Evolutionary conservation across 2,329 filamentous ascomycete genomes (phyloP).

Genomic region (Colletotrichum musae): DNA sequence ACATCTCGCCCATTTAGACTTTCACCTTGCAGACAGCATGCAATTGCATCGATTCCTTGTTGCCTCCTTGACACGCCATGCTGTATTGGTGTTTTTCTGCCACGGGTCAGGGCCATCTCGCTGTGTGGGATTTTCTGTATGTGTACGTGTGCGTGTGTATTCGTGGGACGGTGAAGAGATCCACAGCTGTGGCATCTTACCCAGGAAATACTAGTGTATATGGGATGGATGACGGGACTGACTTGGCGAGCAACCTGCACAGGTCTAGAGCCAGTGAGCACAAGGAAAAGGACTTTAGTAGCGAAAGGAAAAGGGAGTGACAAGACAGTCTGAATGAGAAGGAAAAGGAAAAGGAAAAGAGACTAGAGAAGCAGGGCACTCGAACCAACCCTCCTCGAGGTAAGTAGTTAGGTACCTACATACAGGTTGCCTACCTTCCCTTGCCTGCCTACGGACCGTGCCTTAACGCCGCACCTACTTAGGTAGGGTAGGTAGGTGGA

Average conservation of each 20-base stretch:
- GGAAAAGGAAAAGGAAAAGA: not conserved
- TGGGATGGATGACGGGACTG: constrained; percentile 36
- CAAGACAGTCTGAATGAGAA: not conserved
- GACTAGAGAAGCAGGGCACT: constrained; percentile 2
- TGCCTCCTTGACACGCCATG: constrained; percentile 27
- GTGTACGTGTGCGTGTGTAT: constrained; percentile 2
- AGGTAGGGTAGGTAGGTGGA: too few species aligned
- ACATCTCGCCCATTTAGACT: constrained; percentile 18
- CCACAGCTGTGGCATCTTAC: constrained; percentile 8
- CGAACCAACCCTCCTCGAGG: not conserved
- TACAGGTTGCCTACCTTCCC: too few species aligned
- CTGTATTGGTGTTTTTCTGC: constrained; percentile 18
- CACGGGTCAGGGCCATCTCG: constrained; percentile 24
- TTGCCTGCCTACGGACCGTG: too few species aligned
- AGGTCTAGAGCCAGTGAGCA: too few species aligned
- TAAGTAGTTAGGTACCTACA: not conserved
- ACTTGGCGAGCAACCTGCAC: constrained; percentile 12
- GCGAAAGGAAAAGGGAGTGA: too few species aligned
- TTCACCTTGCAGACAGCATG: constrained; percentile 31
- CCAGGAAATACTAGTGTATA: not conserved
- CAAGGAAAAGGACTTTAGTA: too few species aligned
- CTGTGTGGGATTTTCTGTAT: constrained; percentile 14
- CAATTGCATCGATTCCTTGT: constrained; percentile 16
- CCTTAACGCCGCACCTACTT: too few species aligned
- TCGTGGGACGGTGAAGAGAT: not conserved